phyloP scores from a whole-genome alignment of 73 alveolate species.

The Paraurostyla sp. region DNA sequence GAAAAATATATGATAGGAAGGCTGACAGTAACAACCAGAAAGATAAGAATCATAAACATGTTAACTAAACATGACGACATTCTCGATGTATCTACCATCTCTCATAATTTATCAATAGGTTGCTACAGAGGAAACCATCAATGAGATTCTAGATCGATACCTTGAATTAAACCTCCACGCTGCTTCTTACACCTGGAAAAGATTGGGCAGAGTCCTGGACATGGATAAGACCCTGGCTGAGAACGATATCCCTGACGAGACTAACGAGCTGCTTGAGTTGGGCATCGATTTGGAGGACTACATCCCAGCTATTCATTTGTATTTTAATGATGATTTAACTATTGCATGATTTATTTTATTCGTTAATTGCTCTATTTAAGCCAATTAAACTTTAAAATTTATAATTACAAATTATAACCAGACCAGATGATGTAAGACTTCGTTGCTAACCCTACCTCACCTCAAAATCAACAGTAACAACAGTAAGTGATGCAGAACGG shows the following conservation, averaged over 20 bases:
- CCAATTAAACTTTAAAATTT: not conserved
- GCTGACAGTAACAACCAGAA: conserved; percentile 76
- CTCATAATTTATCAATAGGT: conserved; percentile 1
- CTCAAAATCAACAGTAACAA: not conserved
- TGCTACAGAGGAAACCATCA: conserved; percentile 75
- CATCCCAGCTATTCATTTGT: conserved; percentile 81
- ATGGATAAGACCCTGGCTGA: conserved; percentile 81
- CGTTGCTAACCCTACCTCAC: not conserved
- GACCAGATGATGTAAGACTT: not conserved
- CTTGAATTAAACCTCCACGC: conserved; percentile 79
- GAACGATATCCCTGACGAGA: conserved; percentile 85
- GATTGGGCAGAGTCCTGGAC: conserved; percentile 78
- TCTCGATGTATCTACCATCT: conserved; percentile 55
- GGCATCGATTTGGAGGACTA: conserved; percentile 84
- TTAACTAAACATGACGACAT: conserved; percentile 84
- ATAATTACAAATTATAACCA: not conserved
- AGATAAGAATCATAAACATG: conserved; percentile 78
- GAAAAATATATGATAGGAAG: conserved; percentile 71
- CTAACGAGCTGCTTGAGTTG: conserved; percentile 53
- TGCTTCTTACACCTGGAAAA: conserved; percentile 83
- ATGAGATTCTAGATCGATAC: conserved; percentile 80
- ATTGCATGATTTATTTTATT: conserved; percentile 25
- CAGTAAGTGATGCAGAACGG: not conserved
- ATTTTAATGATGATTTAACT: conserved; percentile 86
- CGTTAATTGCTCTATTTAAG: not conserved